Conservation (phyloP, 2,329 filamentous ascomycete genomes). For the Colletotrichum musicola region DNA sequence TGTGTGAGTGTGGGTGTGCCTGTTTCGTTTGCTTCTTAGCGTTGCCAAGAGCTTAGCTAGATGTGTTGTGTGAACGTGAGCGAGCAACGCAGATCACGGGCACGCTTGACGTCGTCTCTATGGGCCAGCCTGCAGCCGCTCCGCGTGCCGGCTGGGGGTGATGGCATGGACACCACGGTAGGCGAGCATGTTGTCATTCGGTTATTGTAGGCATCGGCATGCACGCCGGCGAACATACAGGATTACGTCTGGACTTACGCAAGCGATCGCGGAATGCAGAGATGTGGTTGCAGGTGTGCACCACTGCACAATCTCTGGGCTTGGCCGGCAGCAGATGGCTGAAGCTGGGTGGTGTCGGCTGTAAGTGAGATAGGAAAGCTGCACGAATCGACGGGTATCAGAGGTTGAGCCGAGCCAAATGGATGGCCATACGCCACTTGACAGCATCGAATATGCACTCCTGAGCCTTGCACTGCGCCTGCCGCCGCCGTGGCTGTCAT, state of each 20-base stretch:
- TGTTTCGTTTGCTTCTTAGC: slow-evolving; percentile 10
- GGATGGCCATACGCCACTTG: slow-evolving; percentile 18
- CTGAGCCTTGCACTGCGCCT: slow-evolving; percentile 14
- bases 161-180: slow-evolving; percentile 6
- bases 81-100: slow-evolving; percentile 16
- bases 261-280: slow-evolving; percentile 32
- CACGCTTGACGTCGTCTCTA: slow-evolving; percentile 25
- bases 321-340: slow-evolving; percentile 30
- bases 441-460: slow-evolving; percentile 9
- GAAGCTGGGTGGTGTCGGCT: slow-evolving; percentile 19
- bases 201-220: slow-evolving; percentile 34
- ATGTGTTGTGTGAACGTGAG: background rate
- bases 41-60: slow-evolving; percentile 25
- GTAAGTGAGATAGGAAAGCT: slow-evolving; percentile 31
- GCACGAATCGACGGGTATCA: slow-evolving; percentile 10
- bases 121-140: background rate
- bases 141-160: slow-evolving; percentile 9
- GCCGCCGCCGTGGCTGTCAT: slow-evolving; percentile 6
- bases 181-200: slow-evolving; percentile 21
- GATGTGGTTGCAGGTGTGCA: slow-evolving; percentile 24
- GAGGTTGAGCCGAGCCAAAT: slow-evolving; percentile 9
- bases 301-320: slow-evolving; percentile 7
- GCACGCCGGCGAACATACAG: slow-evolving; percentile 7
- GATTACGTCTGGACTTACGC: slow-evolving; percentile 35
- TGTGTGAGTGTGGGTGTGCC: slow-evolving; percentile 15